These are phyloP conservation scores for Aspergillus nomiae DNA, from an alignment of 2,329 filamentous ascomycete species.

Conservation along the genomic window DNA sequence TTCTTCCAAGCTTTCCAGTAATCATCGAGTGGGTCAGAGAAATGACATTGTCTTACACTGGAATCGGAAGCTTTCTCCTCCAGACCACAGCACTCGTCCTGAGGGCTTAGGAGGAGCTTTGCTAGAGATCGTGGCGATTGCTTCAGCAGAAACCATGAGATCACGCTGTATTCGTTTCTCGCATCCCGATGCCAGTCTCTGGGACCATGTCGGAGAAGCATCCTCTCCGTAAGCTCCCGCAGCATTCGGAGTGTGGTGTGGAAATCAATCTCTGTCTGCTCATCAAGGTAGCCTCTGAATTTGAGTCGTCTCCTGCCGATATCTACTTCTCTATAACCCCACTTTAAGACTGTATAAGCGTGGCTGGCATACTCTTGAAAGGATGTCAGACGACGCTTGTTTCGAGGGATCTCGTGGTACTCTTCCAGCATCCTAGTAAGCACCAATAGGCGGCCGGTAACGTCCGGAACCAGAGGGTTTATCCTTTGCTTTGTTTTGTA, in stretches of 20 bases:
- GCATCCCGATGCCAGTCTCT: constrained; percentile 29
- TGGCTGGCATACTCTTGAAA: constrained; percentile 27
- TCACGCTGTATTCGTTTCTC: constrained; percentile 28
- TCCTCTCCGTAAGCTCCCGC: constrained; percentile 30
- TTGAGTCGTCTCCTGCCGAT: constrained; percentile 26
- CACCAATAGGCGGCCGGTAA: constrained; percentile 20
- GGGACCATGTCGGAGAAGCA: constrained; percentile 32
- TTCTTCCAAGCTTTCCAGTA: constrained; percentile 33
- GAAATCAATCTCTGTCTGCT: constrained; percentile 29
- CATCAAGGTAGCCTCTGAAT: constrained; percentile 26
- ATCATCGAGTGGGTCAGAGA: constrained; percentile 28
- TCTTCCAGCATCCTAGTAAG: constrained; percentile 21
- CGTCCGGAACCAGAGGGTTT: constrained; percentile 14
- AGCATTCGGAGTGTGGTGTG: constrained; percentile 32
- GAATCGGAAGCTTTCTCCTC: constrained; percentile 20
- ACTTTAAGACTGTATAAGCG: constrained; percentile 26
- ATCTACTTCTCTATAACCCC: constrained; percentile 27
- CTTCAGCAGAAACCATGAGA: constrained; percentile 32
- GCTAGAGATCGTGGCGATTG: constrained; percentile 27
- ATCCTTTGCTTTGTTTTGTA: constrained; percentile 16
- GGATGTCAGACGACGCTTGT: constrained; percentile 12
- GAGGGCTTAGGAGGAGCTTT: constrained; percentile 28
- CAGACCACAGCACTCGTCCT: constrained; percentile 28
- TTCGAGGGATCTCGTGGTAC: constrained; percentile 21
- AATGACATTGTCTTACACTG: constrained; percentile 21